phyloP scores from a whole-genome alignment of 2,329 filamentous ascomycete genomes.

The Talaromyces sp. region DNA sequence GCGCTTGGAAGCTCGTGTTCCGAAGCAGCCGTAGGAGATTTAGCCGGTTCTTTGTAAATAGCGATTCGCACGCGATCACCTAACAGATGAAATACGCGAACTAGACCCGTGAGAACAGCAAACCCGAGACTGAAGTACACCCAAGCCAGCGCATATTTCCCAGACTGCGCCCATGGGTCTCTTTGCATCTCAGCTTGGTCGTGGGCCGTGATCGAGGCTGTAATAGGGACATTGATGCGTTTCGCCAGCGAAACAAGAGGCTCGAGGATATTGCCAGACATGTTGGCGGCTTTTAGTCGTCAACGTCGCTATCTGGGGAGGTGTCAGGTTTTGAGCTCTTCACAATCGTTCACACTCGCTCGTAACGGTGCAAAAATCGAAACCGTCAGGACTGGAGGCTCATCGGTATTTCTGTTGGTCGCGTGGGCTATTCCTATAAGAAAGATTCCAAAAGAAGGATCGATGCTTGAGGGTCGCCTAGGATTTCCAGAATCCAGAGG shows the following conservation, averaged over 20 bases:
- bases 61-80: slow-evolving; percentile 89
- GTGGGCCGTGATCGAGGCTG: slow-evolving; percentile 49
- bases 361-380: not conserved
- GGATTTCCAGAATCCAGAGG: not conserved
- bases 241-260: slow-evolving; percentile 29
- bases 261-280: slow-evolving; percentile 9
- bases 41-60: slow-evolving; percentile 75
- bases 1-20: slow-evolving; percentile 59
- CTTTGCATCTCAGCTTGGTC: slow-evolving; percentile 51
- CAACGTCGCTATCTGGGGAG: not conserved
- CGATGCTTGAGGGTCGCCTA: not conserved
- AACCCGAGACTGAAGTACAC: slow-evolving; percentile 79
- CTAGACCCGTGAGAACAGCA: slow-evolving; percentile 58
- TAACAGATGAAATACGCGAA: slow-evolving; percentile 82
- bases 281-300: not conserved
- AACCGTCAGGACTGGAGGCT: not conserved
- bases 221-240: slow-evolving; percentile 53
- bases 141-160: slow-evolving; percentile 82
- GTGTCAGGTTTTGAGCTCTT: not conserved
- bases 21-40: slow-evolving; percentile 46
- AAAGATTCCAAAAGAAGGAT: not conserved
- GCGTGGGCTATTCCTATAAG: not conserved
- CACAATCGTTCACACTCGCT: not conserved
- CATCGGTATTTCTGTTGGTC: not conserved
- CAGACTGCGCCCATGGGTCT: slow-evolving; percentile 75